A percentile compares a stretch with the other conserved stretches of the same genome.
These are phyloP conservation scores for Lunularia cruciata DNA, from an alignment of 225 moss, liverwort and hornwort species.

Conservation along the genomic window DNA sequence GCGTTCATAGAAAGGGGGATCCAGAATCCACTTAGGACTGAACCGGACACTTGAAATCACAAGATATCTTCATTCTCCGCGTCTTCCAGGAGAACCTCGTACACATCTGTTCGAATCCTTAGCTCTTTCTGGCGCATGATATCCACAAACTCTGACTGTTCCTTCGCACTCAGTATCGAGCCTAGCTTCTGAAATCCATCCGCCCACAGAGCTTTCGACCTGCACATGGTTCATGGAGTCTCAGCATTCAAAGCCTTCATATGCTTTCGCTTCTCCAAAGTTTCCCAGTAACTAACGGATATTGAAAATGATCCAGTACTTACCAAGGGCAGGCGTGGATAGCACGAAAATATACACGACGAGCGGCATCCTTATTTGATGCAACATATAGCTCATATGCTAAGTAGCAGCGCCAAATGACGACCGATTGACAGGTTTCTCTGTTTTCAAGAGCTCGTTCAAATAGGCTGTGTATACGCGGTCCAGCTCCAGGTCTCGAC, in stretches of 20 bases:
- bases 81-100: conserved; percentile 91
- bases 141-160: conserved; percentile 92
- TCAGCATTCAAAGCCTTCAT: neutral
- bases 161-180: conserved; percentile 75
- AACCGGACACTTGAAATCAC: neutral
- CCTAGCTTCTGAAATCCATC: conserved; percentile 87
- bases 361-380: conserved; percentile 65
- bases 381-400: conserved; percentile 77
- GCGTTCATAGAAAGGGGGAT: conserved; percentile 2
- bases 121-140: conserved; percentile 94
- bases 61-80: conserved; percentile 35
- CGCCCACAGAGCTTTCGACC: conserved; percentile 89
- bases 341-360: conserved; percentile 95
- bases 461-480: conserved; percentile 83
- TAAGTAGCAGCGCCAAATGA: conserved; percentile 87
- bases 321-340: conserved; percentile 99
- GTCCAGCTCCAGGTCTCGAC: conserved; percentile 43
- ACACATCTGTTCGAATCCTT: conserved; percentile 82
- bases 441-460: conserved; percentile 82
- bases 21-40: neutral
- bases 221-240: conserved; percentile 19
- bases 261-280: too few relatives aligned
- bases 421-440: conserved; percentile 80
- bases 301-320: neutral
- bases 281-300: neutral